Evolutionary conservation across 2,329 filamentous ascomycete species (phyloP), one percentile per base, ranked within the genome.

Genomic region (Grosmannia clavigera): DNA sequence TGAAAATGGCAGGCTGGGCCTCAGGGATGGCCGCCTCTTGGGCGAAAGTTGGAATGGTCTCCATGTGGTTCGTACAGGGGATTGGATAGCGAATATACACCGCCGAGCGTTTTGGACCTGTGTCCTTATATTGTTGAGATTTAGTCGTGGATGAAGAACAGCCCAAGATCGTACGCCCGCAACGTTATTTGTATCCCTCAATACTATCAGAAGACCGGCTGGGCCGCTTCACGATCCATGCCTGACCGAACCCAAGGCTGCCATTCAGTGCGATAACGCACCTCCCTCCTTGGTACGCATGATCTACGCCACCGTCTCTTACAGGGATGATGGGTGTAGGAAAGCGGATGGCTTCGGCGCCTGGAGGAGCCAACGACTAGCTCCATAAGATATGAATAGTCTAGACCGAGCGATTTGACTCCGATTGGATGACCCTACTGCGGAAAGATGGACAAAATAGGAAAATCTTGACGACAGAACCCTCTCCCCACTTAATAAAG

Each of bases 381-480:
- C 11, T 48, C 48, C 16, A 35, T 4, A n/a, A 55, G 60, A 58
- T 58, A 58, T 19, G 16, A 19, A 61, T 40, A 58, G 57, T 58
- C 60, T 61, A 61, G 60, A 56, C 56, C 52, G 25, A 43, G 56
- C 60, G 60, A 58, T 58, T 61, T 55, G 31, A 11, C 60, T 61
- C 60, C 60, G 60, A 61, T 61, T 61, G 60, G 60, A 46, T 25
- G 22, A 12, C 5, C 5, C 7, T 14, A 1, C n/a, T 22, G 16
- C 56, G 60, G 56, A 25, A 56, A 22, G 27, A 9, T 61, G 0
- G 56, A 61, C 60, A 40, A 52, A 61, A 56, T 51, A 58, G 60
- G 60, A 43, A 56, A 61, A 58, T 61, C 56, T 61, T 61, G 56
- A 61, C 60, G 60, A 54, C n/a, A 73, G 50, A 11, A 19, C 16